phyloP scores from a whole-genome alignment of 345 rosid species.

The Aquilaria malaccensis region DNA sequence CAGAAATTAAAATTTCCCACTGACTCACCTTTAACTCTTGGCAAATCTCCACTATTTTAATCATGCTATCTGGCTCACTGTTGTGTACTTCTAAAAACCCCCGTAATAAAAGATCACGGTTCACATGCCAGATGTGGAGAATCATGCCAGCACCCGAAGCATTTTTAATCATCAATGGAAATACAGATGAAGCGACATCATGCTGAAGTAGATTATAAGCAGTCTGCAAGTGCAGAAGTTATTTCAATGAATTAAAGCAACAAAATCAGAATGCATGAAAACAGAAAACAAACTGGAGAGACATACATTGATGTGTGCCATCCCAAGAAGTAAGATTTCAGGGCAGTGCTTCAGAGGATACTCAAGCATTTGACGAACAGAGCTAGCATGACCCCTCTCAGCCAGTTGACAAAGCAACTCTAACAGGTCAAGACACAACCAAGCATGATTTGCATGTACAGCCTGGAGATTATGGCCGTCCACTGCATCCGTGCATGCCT shows the following conservation, averaged over 20 bases:
- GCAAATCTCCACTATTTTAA: slow-evolving; percentile 58
- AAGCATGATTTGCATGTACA: slow-evolving; percentile 77
- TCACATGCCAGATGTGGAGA: slow-evolving; percentile 70
- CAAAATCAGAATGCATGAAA: background rate
- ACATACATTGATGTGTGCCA: slow-evolving; percentile 71
- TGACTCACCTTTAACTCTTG: slow-evolving; percentile 75
- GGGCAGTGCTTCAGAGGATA: slow-evolving; percentile 85
- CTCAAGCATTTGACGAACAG: slow-evolving; percentile 61
- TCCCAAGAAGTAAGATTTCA: slow-evolving; percentile 78
- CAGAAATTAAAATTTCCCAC: slow-evolving; percentile 3
- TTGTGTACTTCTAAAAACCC: slow-evolving; percentile 57
- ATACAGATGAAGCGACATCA: slow-evolving; percentile 57
- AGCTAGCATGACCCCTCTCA: slow-evolving; percentile 72
- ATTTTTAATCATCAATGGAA: slow-evolving; percentile 57
- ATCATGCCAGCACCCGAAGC: slow-evolving; percentile 42
- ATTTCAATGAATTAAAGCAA: background rate
- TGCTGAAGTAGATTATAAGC: slow-evolving; percentile 71
- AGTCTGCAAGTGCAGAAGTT: slow-evolving; percentile 47
- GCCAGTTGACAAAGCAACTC: slow-evolving; percentile 84
- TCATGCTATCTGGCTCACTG: slow-evolving; percentile 46
- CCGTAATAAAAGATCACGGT: slow-evolving; percentile 60
- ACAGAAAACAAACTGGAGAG: slow-evolving; percentile 3
- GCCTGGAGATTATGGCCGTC: slow-evolving; percentile 59
- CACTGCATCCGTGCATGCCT: slow-evolving; percentile 64
- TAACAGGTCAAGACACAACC: slow-evolving; percentile 86